Base-by-base conservation (phyloP, 169 alveolate genomes). In the Blepharisma undulans region DNA sequence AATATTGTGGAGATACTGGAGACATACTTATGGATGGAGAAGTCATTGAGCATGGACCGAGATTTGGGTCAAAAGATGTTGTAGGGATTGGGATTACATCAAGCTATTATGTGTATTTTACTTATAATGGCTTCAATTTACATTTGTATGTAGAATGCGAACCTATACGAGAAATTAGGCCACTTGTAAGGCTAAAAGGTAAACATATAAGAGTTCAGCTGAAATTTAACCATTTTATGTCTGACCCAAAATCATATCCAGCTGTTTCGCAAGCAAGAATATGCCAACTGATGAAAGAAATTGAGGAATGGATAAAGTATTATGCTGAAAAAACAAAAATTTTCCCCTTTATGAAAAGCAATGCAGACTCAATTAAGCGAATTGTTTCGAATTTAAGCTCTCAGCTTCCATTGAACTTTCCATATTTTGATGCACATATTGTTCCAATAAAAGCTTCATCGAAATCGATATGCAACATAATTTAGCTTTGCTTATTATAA, bases 31-130 rank as follows among this genome's bases (percentile, higher is more conserved):
- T 21, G 2, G 25, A 36, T 22, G 77, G 36, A 10, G 76, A 33
- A 59, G n/a, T 0, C 10, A 27, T 82, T 1, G 48, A 18, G 22
- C 10, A 7, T 36, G 76, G 34, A 16, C 71, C 89, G 12, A 82
- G 76, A 30, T 82, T 82, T 82, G 89, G 89, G 18, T 34, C 78
- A 19, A 33, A 33, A 82, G 89, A 82, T 82, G n/a, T n/a, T 6
- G 48, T 82, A 21, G 89, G 89, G 76, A 82, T 82, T 5, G 89
- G 89, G 14, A 25, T 82, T 19, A 82, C 89, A 6, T 82, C 89
- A 12, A 82, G 77, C 36, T 74, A 82, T 74, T 0, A 34, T 30
- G 22, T 82, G 7, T 82, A 48, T 82, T 82, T 25, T 30, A 82
- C 89, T 48, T 82, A 82, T 74, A 82, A 82, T 30, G 89, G 89